These are phyloP conservation scores for Aquilaria yunnanensis DNA, from an alignment of 345 rosid genomes.

Conservation along the genomic window DNA sequence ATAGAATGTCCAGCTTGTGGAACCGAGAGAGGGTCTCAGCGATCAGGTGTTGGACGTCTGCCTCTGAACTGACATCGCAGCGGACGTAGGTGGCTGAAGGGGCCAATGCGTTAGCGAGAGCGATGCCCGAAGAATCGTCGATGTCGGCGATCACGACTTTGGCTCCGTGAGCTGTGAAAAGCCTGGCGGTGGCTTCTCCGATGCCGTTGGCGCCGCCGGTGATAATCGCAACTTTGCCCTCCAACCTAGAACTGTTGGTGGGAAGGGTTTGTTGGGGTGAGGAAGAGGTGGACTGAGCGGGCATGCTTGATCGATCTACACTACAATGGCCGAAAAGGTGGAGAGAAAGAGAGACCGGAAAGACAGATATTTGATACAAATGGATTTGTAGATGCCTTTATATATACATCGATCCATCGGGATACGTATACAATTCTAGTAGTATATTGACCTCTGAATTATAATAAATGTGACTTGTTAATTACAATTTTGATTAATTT, in stretches of 20 bases:
- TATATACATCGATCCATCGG: too few species aligned
- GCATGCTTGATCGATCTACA: too few species aligned
- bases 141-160: constrained; percentile 74
- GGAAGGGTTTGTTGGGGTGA: too few species aligned
- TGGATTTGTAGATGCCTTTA: too few species aligned
- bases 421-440: too few species aligned
- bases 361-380: too few species aligned
- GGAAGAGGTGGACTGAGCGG: too few species aligned
- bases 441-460: too few species aligned
- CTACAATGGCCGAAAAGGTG: too few species aligned
- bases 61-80: constrained; percentile 66
- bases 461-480: too few species aligned
- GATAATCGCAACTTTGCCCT: constrained; percentile 67
- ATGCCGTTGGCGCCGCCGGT: constrained; percentile 90
- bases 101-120: constrained; percentile 38
- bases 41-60: constrained; percentile 50
- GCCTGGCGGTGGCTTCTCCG: constrained; percentile 61
- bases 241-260: constrained; percentile 36
- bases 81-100: constrained; percentile 47
- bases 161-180: constrained; percentile 73
- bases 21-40: constrained; percentile 41
- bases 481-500: too few species aligned
- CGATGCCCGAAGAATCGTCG: constrained; percentile 40
- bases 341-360: too few species aligned
- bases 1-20: constrained; percentile 40